Percentiles rank a stretch among this genome's conserved stretches.
phyloP scores from a whole-genome alignment of 2,329 filamentous ascomycete genomes.

The Knufia fluminis region DNA sequence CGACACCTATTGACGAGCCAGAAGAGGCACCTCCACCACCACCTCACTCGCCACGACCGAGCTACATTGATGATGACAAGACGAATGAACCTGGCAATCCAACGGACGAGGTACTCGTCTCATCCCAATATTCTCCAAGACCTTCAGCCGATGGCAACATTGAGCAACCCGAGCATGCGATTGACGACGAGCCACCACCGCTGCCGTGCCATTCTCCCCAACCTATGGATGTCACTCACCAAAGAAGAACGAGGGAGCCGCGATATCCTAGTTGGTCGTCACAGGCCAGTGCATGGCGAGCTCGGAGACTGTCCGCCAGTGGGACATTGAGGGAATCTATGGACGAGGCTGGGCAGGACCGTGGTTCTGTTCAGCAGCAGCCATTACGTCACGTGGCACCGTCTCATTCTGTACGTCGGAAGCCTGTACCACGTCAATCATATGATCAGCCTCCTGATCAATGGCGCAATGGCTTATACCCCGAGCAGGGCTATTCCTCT shows the following conservation, averaged over 20 bases:
- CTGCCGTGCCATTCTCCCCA: constrained; percentile 22
- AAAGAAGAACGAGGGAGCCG: not conserved
- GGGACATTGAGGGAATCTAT: constrained; percentile 9
- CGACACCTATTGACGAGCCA: not conserved
- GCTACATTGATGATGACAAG: constrained; percentile 15
- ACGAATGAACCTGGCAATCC: not conserved
- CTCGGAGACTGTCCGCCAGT: constrained; percentile 13
- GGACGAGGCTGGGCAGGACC: not conserved
- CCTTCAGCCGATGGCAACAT: not conserved
- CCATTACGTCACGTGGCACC: not conserved
- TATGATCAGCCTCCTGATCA: not conserved
- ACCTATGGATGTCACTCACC: constrained; percentile 16
- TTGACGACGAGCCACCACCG: constrained; percentile 14
- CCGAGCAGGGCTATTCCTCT: not conserved
- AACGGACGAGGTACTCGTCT: not conserved
- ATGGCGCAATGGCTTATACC: not conserved
- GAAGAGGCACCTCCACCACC: constrained; percentile 16
- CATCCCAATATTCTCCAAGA: not conserved
- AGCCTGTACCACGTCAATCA: not conserved
- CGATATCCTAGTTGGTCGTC: constrained; percentile 14
- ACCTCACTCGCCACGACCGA: constrained; percentile 19
- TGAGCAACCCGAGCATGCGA: constrained; percentile 3
- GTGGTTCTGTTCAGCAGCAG: not conserved
- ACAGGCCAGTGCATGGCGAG: constrained; percentile 18
- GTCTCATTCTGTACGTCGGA: not conserved